Evolutionary conservation across 257 asterid species (phyloP), one percentile per base, ranked within the genome.

Genomic region (Fraxinus quadrangulata): DNA sequence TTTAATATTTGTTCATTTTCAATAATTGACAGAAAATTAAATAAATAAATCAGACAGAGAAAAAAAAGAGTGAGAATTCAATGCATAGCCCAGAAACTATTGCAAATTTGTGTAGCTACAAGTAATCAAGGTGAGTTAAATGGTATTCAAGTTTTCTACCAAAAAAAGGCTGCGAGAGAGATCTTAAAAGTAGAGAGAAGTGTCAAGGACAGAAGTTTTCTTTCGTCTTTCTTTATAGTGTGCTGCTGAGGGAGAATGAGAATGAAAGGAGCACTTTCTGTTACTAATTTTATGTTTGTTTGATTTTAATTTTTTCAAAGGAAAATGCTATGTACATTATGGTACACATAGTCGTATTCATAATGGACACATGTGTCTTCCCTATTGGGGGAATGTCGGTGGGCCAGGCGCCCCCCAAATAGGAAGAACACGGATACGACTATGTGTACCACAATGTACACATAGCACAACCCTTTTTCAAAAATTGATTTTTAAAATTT

Each of bases 181-280:
- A 75, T 8, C 85, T 80, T 72, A 70, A 83, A 75, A 78, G 82
- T 75, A 76, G 75, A 68, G 75, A 68, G 71, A 70, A 81, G 21
- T 81, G 7, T 37, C 42, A 47, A 65, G 69, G 83, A 74, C 80
- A 72, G 74, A 79, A 19, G 65, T 67, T 40, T 66, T 65, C 68
- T 23, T 76, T 75, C 69, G 14, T 19, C 61, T 72, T n/a, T 23
- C 69, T 68, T 65, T 83, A 66, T 77, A 69, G 65, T 74, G 78
- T 36, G 72, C 2, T 13, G 34, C 30, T 47, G 14, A 12, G 16
- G 11, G 49, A 10, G 47, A 49, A 5, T 49, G 59, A 51, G 23
- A 51, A 51, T 14, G 49, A 67, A 67, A 77, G 72, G 73, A 77
- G 14, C 82, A 77, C 78, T 83, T 81, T 83, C 71, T 78, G 72